phyloP scores from a whole-genome alignment of 805 yeast genomes.

The Isabelozyma heimii region DNA sequence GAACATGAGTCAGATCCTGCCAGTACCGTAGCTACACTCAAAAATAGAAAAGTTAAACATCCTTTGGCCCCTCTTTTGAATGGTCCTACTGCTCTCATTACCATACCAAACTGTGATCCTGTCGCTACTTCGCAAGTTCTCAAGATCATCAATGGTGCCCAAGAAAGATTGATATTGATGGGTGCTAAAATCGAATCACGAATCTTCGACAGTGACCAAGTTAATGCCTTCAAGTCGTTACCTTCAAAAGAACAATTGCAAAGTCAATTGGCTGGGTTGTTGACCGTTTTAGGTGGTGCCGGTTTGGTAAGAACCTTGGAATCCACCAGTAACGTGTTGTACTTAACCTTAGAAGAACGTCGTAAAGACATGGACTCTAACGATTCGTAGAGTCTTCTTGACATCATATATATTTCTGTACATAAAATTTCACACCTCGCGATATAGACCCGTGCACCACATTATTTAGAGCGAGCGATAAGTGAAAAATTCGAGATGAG shows the following conservation, averaged over 20 bases:
- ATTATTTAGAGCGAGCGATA: neutral
- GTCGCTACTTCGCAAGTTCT: conserved; percentile 57
- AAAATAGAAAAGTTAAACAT: conserved; percentile 48
- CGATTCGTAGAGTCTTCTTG: neutral
- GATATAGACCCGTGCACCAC: conserved; percentile 4
- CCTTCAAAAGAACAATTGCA: conserved; percentile 72
- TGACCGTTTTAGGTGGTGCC: conserved; percentile 85
- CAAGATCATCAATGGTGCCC: conserved; percentile 57
- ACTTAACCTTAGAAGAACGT: conserved; percentile 67
- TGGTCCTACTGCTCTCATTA: conserved; percentile 85
- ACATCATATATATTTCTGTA: neutral
- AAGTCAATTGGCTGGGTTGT: conserved; percentile 76
- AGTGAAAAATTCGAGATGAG: neutral
- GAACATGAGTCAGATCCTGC: conserved; percentile 75
- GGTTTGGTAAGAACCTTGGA: conserved; percentile 83
- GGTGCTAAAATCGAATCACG: conserved; percentile 81
- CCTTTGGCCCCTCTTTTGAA: conserved; percentile 67
- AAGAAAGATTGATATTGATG: conserved; percentile 73
- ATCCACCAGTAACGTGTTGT: conserved; percentile 62
- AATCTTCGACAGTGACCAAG: conserved; percentile 48
- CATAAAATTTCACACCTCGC: neutral
- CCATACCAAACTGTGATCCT: conserved; percentile 73
- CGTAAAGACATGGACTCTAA: conserved; percentile 29
- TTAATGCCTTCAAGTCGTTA: conserved; percentile 67
- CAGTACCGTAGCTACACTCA: conserved; percentile 45